These are phyloP conservation scores for Aspergillus fumigatiaffinis DNA, from an alignment of 2,329 filamentous ascomycete genomes.

Conservation along the genomic window DNA sequence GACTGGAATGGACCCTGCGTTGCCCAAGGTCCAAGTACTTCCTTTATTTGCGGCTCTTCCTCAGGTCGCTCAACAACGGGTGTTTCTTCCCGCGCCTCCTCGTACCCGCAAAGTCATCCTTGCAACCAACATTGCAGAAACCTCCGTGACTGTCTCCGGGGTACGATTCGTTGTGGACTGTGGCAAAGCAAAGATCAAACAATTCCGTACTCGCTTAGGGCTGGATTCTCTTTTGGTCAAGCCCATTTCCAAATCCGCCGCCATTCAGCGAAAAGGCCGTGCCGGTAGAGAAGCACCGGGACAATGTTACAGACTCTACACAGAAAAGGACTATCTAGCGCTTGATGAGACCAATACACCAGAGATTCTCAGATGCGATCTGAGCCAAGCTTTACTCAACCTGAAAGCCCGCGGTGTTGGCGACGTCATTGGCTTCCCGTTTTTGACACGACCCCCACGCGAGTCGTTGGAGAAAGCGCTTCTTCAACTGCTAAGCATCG, in stretches of 20 bases:
- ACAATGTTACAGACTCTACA: conserved; percentile 87
- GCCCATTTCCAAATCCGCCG: conserved; percentile 87
- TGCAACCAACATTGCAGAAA: conserved; percentile 97
- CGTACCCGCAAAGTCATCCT: conserved; percentile 84
- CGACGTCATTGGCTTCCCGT: conserved; percentile 76
- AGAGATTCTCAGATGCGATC: conserved; percentile 86
- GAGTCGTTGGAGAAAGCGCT: conserved; percentile 79
- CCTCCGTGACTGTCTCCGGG: conserved; percentile 90
- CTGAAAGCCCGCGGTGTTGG: conserved; percentile 90
- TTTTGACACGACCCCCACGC: conserved; percentile 74
- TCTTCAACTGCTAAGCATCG: conserved; percentile 72
- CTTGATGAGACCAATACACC: conserved; percentile 73
- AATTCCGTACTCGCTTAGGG: conserved; percentile 77
- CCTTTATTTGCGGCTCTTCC: conserved; percentile 89
- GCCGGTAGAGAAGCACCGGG: conserved; percentile 89
- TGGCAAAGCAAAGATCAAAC: conserved; percentile 91
- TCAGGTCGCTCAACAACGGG: conserved; percentile 77
- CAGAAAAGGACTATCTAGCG: conserved; percentile 66
- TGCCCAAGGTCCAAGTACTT: conserved; percentile 66
- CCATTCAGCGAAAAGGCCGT: conserved; percentile 84
- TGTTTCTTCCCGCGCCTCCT: conserved; percentile 71
- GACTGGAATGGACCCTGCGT: conserved; percentile 64
- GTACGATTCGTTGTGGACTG: conserved; percentile 89
- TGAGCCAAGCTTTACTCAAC: conserved; percentile 78
- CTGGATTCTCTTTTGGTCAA: conserved; percentile 89